phyloP scores from a whole-genome alignment of 805 yeast species.

The Citeromyces matritensis region DNA sequence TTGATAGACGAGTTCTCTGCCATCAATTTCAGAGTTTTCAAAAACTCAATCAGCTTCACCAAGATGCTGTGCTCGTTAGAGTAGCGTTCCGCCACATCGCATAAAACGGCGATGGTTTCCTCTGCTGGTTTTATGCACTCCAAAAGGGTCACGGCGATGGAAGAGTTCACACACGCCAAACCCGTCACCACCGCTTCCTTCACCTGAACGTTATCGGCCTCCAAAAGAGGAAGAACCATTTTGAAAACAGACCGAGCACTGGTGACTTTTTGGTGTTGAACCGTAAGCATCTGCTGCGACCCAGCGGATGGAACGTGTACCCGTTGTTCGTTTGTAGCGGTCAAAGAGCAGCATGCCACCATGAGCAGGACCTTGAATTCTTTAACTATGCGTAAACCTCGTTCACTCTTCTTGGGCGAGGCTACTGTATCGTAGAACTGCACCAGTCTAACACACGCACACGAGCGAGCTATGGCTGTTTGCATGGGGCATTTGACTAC shows the following conservation, averaged over 20 bases:
- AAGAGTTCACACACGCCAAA: slow-evolving; percentile 76
- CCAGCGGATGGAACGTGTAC: slow-evolving; percentile 55
- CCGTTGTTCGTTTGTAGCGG: slow-evolving; percentile 80
- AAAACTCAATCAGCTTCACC: slow-evolving; percentile 41
- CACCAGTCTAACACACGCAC: slow-evolving; percentile 78
- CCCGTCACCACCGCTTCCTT: slow-evolving; percentile 86
- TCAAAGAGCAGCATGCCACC: slow-evolving; percentile 83
- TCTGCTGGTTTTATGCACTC: slow-evolving; percentile 58
- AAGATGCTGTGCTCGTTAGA: slow-evolving; percentile 57
- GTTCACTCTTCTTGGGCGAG: slow-evolving; percentile 8
- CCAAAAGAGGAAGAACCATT: slow-evolving; percentile 72
- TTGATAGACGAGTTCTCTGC: too few species aligned
- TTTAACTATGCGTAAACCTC: slow-evolving; percentile 12
- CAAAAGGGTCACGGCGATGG: slow-evolving; percentile 69
- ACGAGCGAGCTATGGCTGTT: slow-evolving; percentile 82
- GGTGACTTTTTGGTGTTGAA: slow-evolving; percentile 84
- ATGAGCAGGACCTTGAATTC: slow-evolving; percentile 57
- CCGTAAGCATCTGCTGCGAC: slow-evolving; percentile 63
- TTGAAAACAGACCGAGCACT: slow-evolving; percentile 83
- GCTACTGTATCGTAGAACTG: slow-evolving; percentile 67
- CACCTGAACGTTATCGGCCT: slow-evolving; percentile 51
- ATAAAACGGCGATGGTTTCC: slow-evolving; percentile 45
- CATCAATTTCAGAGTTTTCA: slow-evolving; percentile 52
- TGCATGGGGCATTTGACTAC: slow-evolving; percentile 82
- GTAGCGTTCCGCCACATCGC: slow-evolving; percentile 52